Evolutionary conservation across 192 early-diverging fungal species (phyloP).

Genomic region (Backusella morwellensis): DNA sequence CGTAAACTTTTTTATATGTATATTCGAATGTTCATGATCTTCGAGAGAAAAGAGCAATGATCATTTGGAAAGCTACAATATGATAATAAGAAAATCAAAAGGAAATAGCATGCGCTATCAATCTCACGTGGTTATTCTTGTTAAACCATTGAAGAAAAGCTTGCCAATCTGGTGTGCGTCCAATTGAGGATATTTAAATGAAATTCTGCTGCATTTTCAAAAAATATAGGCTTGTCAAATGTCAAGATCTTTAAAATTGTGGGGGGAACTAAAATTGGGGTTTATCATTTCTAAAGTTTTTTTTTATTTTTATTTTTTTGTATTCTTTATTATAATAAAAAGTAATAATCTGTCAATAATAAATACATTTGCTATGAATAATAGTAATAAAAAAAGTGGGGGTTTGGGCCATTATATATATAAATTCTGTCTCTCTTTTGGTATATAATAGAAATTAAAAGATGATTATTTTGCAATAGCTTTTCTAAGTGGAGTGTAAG

Average conservation of each 20-base stretch:
- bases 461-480: neutral
- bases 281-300: neutral
- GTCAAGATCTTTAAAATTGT: neutral
- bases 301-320: neutral
- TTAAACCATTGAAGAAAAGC: neutral
- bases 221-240: neutral
- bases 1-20: neutral
- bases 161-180: neutral
- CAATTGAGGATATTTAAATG: neutral
- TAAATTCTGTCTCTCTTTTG: neutral
- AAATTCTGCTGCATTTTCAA: neutral
- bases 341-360: neutral
- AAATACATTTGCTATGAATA: neutral
- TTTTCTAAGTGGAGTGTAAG: slow-evolving; percentile 2
- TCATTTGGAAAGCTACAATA: neutral
- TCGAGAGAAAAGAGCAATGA: neutral
- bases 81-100: neutral
- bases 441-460: neutral
- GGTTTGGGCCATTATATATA: neutral
- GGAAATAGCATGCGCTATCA: neutral
- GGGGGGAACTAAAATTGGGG: neutral
- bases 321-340: neutral
- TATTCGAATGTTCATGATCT: neutral
- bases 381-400: neutral
- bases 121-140: neutral